Conservation (phyloP, 1,284 basidiomycete species). For the Ceratobasidium sp. region DNA sequence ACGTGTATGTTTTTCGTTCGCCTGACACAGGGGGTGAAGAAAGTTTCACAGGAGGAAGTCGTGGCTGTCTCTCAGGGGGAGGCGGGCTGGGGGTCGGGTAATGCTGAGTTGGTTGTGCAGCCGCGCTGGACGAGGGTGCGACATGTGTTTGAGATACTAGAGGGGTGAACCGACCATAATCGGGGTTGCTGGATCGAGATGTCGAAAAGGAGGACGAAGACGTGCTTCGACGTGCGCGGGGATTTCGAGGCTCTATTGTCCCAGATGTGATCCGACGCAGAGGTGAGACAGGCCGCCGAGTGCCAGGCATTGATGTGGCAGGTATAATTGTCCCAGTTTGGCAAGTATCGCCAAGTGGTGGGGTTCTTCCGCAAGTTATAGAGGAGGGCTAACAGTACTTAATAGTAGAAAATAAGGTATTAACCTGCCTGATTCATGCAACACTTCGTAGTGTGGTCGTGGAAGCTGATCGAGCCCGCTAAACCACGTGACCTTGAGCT, state of each 20-base stretch:
- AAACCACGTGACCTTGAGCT: too few species aligned
- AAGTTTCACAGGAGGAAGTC: conserved; percentile 10
- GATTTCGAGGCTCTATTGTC: conserved; percentile 6
- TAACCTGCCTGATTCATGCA: not conserved
- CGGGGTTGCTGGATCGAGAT: conserved; percentile 8
- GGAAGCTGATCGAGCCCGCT: too few species aligned
- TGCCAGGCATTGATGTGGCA: conserved; percentile 17
- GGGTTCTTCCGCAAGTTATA: not conserved
- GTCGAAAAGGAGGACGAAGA: conserved; percentile 27
- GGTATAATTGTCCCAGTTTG: not conserved
- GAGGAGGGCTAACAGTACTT: not conserved
- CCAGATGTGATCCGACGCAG: conserved; percentile 20
- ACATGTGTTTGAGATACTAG: conserved; percentile 12
- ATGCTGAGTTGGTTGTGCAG: conserved; percentile 9
- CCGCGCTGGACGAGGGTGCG: not conserved
- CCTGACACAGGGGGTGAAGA: not conserved
- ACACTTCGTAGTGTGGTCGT: not conserved
- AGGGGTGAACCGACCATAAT: conserved; percentile 43
- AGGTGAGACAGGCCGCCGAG: conserved; percentile 28
- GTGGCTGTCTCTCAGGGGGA: conserved; percentile 6
- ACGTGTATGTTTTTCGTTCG: conserved; percentile 65
- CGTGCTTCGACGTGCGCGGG: conserved; percentile 23
- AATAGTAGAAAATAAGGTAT: not conserved
- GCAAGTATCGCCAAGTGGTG: not conserved
- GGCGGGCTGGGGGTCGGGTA: conserved; percentile 41